A percentile compares a stretch with the other conserved stretches of the same genome.
Evolutionary conservation across 2,329 filamentous ascomycete species (phyloP).

Genomic region (Ceratocystis colombiana): DNA sequence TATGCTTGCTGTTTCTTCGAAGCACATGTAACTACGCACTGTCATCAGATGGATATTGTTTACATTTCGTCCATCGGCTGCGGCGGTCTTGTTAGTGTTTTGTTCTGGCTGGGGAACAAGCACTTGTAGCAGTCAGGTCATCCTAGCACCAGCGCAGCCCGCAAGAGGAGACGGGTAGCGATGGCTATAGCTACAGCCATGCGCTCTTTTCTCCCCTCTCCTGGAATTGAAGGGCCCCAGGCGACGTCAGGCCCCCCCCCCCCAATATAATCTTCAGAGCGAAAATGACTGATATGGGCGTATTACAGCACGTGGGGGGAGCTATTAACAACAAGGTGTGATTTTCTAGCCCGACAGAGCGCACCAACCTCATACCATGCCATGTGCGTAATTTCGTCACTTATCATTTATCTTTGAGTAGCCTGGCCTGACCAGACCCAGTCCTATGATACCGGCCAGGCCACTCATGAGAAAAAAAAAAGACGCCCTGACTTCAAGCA

Average conservation of each 20-base stretch:
- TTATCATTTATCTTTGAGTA: background rate
- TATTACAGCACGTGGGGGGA: background rate
- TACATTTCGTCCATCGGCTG: background rate
- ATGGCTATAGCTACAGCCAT: too few relatives aligned
- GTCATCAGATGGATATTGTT: background rate
- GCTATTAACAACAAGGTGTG: background rate
- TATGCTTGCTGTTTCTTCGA: background rate
- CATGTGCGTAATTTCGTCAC: constrained; percentile 6
- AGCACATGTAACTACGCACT: background rate
- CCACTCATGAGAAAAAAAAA: background rate
- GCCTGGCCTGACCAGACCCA: background rate
- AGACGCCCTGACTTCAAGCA: background rate
- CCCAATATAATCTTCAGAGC: too few relatives aligned
- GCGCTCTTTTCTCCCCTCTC: too few relatives aligned
- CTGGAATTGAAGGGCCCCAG: too few relatives aligned
- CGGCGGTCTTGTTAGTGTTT: too few relatives aligned
- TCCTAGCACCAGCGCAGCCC: too few relatives aligned
- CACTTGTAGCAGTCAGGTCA: too few relatives aligned
- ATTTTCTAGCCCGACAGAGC: constrained; percentile 4
- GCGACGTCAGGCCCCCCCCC: too few relatives aligned
- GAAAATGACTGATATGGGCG: background rate
- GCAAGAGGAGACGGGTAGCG: too few relatives aligned
- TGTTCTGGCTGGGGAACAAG: too few relatives aligned
- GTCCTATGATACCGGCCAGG: background rate
- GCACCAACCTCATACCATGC: background rate